phyloP scores from a whole-genome alignment of 768 basidiomycete genomes.

The Boletus tomentosulus region DNA sequence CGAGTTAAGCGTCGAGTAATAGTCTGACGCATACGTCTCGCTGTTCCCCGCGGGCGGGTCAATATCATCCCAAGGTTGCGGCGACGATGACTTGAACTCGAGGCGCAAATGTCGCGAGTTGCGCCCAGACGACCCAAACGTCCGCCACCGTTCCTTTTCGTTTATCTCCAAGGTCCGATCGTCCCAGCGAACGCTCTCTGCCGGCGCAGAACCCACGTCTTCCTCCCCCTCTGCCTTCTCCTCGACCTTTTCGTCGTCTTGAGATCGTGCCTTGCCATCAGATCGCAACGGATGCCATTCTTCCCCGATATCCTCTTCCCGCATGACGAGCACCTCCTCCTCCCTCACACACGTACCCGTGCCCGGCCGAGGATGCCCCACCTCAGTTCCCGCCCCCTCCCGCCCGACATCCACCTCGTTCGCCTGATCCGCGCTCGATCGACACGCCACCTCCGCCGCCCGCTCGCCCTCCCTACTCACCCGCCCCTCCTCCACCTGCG shows the following conservation, averaged over 20 bases:
- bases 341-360: constrained; percentile 18
- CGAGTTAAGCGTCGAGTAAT: constrained; percentile 42
- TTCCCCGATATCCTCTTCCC: constrained; percentile 24
- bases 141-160: constrained; percentile 28
- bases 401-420: neutral
- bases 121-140: constrained; percentile 19
- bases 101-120: constrained; percentile 44
- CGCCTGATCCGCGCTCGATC: neutral
- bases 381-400: constrained; percentile 9
- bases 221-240: constrained; percentile 7
- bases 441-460: neutral
- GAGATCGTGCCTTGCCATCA: constrained; percentile 8
- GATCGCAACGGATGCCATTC: constrained; percentile 26
- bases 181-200: constrained; percentile 9
- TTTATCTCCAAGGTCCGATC: constrained; percentile 12
- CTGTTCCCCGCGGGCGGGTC: constrained; percentile 46
- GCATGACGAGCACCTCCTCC: constrained; percentile 18
- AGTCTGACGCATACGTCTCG: constrained; percentile 24
- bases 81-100: constrained; percentile 48
- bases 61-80: constrained; percentile 65
- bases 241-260: constrained; percentile 1
- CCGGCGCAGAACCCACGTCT: constrained; percentile 13
- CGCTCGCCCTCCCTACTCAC: constrained; percentile 5
- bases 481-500: constrained; percentile 11
- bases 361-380: constrained; percentile 26